These are phyloP conservation scores for Arthrinium puccinioides DNA, from an alignment of 2,329 filamentous ascomycete genomes.

Conservation along the genomic window DNA sequence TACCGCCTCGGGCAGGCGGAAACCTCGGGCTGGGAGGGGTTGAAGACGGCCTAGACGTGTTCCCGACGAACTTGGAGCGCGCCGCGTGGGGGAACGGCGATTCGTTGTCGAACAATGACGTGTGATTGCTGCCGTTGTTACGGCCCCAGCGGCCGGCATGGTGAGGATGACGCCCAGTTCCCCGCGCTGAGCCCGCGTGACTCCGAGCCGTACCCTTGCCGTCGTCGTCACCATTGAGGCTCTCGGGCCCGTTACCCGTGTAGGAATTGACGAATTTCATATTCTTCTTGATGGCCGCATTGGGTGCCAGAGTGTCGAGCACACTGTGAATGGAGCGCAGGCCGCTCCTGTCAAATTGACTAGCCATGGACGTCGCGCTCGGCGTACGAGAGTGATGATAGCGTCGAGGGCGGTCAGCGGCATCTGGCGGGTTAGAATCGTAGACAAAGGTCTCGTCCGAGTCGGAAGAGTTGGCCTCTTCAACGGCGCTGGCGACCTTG, in stretches of 20 bases:
- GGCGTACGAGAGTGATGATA: slow-evolving; percentile 94
- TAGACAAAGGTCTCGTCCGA: slow-evolving; percentile 99
- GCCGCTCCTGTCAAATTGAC: slow-evolving; percentile 55
- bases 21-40: slow-evolving; percentile 65
- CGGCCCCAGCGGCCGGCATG: slow-evolving; percentile 68
- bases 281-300: slow-evolving; percentile 69
- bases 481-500: slow-evolving; percentile 90
- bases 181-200: slow-evolving; percentile 54
- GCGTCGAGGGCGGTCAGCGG: slow-evolving; percentile 55
- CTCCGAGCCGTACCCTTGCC: slow-evolving; percentile 57
- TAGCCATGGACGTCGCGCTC: slow-evolving; percentile 78
- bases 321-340: slow-evolving; percentile 61
- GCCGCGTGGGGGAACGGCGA: slow-evolving; percentile 68
- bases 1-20: slow-evolving; percentile 15
- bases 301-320: slow-evolving; percentile 40
- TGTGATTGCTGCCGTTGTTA: slow-evolving; percentile 57
- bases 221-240: slow-evolving; percentile 56
- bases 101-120: slow-evolving; percentile 69
- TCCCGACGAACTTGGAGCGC: slow-evolving; percentile 54
- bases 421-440: slow-evolving; percentile 85
- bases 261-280: slow-evolving; percentile 94
- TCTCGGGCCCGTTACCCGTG: slow-evolving; percentile 49
- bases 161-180: slow-evolving; percentile 70
- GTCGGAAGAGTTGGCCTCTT: slow-evolving; percentile 93
- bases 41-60: slow-evolving; percentile 50